These are phyloP conservation scores for Erigeron canadensis DNA, from an alignment of 129 eudicot species.

Conservation along the genomic window DNA sequence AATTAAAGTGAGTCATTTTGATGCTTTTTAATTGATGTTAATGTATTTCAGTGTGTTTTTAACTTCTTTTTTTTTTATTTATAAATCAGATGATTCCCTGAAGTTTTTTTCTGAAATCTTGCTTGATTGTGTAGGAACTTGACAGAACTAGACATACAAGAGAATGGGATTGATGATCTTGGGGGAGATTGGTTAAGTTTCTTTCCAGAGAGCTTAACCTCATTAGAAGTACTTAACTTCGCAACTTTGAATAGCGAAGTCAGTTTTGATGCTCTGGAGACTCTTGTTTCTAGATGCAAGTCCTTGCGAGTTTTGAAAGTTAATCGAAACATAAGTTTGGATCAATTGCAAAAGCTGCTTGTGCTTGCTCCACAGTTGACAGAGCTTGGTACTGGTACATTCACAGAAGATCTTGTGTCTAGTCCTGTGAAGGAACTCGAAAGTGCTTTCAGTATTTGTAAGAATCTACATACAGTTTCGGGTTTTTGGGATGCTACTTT, in stretches of 20 bases:
- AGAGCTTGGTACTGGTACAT: conserved; percentile 80
- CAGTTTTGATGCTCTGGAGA: conserved; percentile 58
- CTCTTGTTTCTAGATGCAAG: conserved; percentile 68
- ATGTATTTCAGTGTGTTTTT: too few species aligned
- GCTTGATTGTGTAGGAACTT: conserved; percentile 48
- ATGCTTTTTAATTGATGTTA: too few species aligned
- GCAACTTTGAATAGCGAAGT: conserved; percentile 60
- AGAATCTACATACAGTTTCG: conserved; percentile 46
- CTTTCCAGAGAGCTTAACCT: conserved; percentile 64
- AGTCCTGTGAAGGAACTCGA: conserved; percentile 37
- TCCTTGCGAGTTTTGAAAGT: conserved; percentile 59
- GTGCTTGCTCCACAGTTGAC: conserved; percentile 52
- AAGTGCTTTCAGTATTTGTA: conserved; percentile 45
- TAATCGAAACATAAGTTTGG: conserved; percentile 50
- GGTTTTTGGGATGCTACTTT: conserved; percentile 72
- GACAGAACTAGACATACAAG: conserved; percentile 74
- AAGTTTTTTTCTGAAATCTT: neutral
- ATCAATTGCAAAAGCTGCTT: conserved; percentile 55
- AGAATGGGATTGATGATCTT: conserved; percentile 60
- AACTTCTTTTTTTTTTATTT: too few species aligned
- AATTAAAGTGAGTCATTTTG: too few species aligned
- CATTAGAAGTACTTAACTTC: conserved; percentile 66
- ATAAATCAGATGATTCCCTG: too few species aligned
- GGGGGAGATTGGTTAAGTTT: conserved; percentile 76
- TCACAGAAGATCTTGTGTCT: conserved; percentile 48